Evolutionary conservation across 306 rosid genomes (phyloP), one percentile per base, ranked within the genome.

Genomic region (Gastrolobium bilobum): DNA sequence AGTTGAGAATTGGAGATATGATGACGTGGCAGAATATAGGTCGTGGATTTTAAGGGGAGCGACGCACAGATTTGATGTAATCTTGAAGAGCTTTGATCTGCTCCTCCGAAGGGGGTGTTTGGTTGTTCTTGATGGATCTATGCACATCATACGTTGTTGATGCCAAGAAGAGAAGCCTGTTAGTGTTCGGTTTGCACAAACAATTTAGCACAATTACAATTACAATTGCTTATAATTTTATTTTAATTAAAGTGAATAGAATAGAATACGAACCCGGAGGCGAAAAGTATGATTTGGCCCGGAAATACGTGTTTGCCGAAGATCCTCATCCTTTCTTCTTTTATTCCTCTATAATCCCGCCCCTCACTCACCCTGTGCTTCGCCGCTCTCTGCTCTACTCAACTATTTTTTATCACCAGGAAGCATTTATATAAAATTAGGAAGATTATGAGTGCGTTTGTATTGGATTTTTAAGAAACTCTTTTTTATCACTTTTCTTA

Each of bases 131-230:
- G 63, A 86, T 86, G 30, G 87, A 86, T 73, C 87, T 79, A 35
- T 86, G 89, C 10, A 86, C 89, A 58, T 86, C 89, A 38, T 86
- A 86, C 2, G 83, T 83, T 20, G 87, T 83, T 20, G 89, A 58
- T 13, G 87, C 83, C 40, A 86, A 79, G 35, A 86, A 83, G 43
- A 86, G n/a, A 71, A 86, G n/a, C 85, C 89, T 86, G 79, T 61
- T 50, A 2, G 39, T 6, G 72, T 46, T 31, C 38, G 1, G 30
- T 1, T 13, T 38, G 47, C 62, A 34, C 35, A 10, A 15, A 46
- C 66, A 33, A 51, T 20, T 71, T 10, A 75, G 58, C 6, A 7
- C 10, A 78, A 71, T n/a, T 42, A 20, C 26, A 20, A 20, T 20
- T 20, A 20, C 26, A 20, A 20, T 20, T 20, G 1, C 26, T 20